These are phyloP conservation scores for Pythium dissotocum DNA, from an alignment of 352 stramenopile genomes.

Conservation along the genomic window DNA sequence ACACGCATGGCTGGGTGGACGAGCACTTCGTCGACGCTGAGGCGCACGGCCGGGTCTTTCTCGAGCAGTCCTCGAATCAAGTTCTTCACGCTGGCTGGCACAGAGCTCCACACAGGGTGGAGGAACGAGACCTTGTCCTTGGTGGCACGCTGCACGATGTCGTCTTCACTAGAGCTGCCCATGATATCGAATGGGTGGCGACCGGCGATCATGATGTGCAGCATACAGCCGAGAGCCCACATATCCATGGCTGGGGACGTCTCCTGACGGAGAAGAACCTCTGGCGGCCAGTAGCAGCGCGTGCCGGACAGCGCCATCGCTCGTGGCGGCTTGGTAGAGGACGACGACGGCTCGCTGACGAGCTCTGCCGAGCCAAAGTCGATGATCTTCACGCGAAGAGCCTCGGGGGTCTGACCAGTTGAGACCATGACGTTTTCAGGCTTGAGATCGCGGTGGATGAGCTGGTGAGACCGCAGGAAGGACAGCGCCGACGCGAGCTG, in stretches of 20 bases:
- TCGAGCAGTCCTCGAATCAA: conserved; percentile 70
- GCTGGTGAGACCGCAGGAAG: conserved; percentile 57
- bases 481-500: conserved; percentile 68
- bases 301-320: conserved; percentile 66
- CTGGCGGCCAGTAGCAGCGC: conserved; percentile 83
- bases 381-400: conserved; percentile 77
- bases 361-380: conserved; percentile 83
- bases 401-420: conserved; percentile 3
- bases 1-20: conserved; percentile 31
- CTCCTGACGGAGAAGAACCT: conserved; percentile 55
- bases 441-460: conserved; percentile 89
- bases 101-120: conserved; percentile 50
- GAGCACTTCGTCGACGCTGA: conserved; percentile 58
- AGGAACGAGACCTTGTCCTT: conserved; percentile 56
- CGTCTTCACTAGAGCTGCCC: conserved; percentile 69
- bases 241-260: conserved; percentile 85
- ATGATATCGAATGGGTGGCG: conserved; percentile 87
- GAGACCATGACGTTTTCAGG: conserved; percentile 86
- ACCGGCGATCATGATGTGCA: conserved; percentile 87
- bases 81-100: conserved; percentile 57
- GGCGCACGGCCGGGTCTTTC: conserved; percentile 57
- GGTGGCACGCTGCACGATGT: conserved; percentile 63
- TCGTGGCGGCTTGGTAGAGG: conserved; percentile 1
- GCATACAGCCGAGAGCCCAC: conserved; percentile 86
- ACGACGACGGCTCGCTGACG: conserved; percentile 5